Conservation (phyloP, 2,329 filamentous ascomycete species). For the Venturia asperata region DNA sequence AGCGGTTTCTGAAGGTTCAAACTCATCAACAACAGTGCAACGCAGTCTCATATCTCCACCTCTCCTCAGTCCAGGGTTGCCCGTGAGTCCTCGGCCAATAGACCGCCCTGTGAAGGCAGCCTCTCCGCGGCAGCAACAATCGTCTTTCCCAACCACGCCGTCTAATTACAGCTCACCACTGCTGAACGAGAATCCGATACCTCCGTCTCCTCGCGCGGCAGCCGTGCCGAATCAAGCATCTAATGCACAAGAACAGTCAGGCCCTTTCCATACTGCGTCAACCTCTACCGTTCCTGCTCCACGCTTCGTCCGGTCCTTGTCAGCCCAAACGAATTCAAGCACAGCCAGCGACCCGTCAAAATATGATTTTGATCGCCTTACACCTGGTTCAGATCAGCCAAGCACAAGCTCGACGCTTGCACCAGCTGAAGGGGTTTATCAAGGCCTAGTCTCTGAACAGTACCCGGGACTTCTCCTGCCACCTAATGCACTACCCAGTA, state of each 20-base stretch:
- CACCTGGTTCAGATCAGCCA: neutral
- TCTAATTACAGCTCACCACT: conserved; percentile 54
- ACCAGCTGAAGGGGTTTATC: conserved; percentile 50
- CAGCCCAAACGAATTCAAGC: conserved; percentile 16
- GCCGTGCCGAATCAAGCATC: neutral
- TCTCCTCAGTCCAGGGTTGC: conserved; percentile 56
- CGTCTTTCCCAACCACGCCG: conserved; percentile 56
- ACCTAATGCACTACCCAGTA: conserved; percentile 79
- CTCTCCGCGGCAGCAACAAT: conserved; percentile 49
- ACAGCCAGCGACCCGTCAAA: conserved; percentile 18
- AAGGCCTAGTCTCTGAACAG: conserved; percentile 73
- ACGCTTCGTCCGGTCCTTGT: conserved; percentile 28
- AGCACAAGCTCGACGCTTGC: neutral
- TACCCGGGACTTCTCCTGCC: conserved; percentile 79
- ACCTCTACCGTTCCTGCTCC: conserved; percentile 39
- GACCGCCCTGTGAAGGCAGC: conserved; percentile 55
- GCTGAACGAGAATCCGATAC: conserved; percentile 39
- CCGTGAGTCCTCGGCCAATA: conserved; percentile 53
- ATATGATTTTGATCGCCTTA: conserved; percentile 2
- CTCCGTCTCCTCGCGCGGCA: conserved; percentile 49
- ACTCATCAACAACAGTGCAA: conserved; percentile 26
- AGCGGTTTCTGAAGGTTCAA: conserved; percentile 34
- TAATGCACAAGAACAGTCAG: neutral
- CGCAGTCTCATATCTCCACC: conserved; percentile 38
- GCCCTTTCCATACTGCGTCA: conserved; percentile 47